A percentile compares a stretch with the other conserved stretches of the same genome.
Evolutionary conservation across 495 filamentous ascomycete genomes (phyloP).

Genomic region (Aspergillus taichungensis): DNA sequence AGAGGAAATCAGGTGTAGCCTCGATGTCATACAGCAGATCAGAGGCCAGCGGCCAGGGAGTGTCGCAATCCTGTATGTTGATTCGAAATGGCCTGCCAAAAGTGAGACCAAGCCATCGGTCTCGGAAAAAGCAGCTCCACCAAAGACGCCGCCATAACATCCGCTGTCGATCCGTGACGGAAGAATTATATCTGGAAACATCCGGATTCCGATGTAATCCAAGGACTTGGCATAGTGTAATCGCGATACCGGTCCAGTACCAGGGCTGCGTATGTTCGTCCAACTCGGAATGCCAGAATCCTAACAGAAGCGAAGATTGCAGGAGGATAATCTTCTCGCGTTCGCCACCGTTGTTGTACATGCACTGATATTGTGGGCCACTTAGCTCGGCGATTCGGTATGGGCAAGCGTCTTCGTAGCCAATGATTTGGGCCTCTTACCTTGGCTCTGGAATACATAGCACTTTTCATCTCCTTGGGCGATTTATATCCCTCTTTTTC

Average conservation of each 20-base stretch:
- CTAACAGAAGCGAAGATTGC: constrained; percentile 30
- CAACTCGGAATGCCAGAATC: constrained; percentile 32
- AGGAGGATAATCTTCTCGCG: constrained; percentile 27
- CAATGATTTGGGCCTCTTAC: constrained; percentile 5
- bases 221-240: constrained; percentile 24
- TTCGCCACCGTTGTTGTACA: constrained; percentile 26
- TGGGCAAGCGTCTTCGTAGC: too few relatives aligned
- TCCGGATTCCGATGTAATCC: constrained; percentile 25
- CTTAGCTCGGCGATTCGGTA: neutral
- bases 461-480: constrained; percentile 28
- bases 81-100: too few relatives aligned
- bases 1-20: too few relatives aligned
- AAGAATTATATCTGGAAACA: constrained; percentile 8
- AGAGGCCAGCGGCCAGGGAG: too few relatives aligned
- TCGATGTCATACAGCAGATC: too few relatives aligned
- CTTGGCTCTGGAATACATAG: constrained; percentile 31
- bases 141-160: neutral
- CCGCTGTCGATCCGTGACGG: constrained; percentile 18
- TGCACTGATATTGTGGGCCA: constrained; percentile 18
- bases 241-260: constrained; percentile 31
- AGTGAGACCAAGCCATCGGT: too few relatives aligned
- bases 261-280: constrained; percentile 28
- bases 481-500: constrained; percentile 24
- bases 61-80: too few relatives aligned
- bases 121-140: too few relatives aligned